Base-by-base conservation (phyloP, 2,329 filamentous ascomycete species). In the Fusarium aywerte region DNA sequence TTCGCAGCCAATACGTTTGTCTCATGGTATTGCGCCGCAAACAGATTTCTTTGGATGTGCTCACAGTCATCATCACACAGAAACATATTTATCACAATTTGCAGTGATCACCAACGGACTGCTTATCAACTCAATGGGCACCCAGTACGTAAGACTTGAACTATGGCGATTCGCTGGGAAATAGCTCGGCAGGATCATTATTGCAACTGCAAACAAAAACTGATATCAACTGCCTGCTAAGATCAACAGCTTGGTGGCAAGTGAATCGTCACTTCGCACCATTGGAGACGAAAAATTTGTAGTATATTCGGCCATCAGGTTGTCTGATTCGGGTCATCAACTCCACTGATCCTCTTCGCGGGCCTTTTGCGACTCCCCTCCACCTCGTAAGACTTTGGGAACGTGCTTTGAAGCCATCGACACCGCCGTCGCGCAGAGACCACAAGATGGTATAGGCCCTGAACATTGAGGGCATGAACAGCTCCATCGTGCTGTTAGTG, bases 331-430 rank as follows among this genome's bases (percentile, higher is more conserved):
- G 12, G 32, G 32, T 52, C 45, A 35, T 50, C 50, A 57, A 38
- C 55, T 63, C 70, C 70, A 65, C 70, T 65, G 70, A 70, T 71
- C 49, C 62, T 70, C 55, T 48, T 57, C 59, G 52, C 47, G 57
- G 61, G 33, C 11, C 48, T 40, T 35, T 60, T 44, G 16, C 32
- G n/a, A 44, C 15, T 55, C 35, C 61, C 68, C 52, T 67, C 68
- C 65, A 61, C 38, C 60, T 67, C 59, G 59, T 62, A 71, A 57
- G 53, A 57, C 58, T 58, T 64, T 67, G 56, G 16, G 67, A 65
- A 68, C 60, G 68, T 74, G 71, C 68, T 59, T 50, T 66, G 68
- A 72, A 68, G 70, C 71, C 74, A 74, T 73, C 68, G 62, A 74
- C 64, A 74, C 57, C 68, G 61, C 70, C 64, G 64, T 67, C 66